Evolutionary conservation across 2,329 filamentous ascomycete genomes (phyloP).

Genomic region (Akanthomyces lecanii): DNA sequence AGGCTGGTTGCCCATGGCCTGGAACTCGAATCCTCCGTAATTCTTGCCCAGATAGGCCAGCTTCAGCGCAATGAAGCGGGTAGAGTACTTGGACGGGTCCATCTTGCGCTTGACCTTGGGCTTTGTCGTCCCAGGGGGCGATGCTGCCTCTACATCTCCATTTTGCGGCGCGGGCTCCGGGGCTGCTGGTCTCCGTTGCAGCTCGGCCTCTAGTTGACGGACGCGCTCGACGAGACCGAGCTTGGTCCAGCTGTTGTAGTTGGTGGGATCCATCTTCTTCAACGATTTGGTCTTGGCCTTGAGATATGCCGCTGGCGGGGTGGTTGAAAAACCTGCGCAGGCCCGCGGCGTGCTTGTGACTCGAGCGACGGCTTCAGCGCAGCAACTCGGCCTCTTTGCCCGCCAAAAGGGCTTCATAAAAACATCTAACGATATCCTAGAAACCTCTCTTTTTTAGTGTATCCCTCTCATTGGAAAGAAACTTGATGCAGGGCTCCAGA

Average conservation of each 20-base stretch:
- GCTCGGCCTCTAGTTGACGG: constrained; percentile 60
- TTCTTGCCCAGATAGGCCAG: constrained; percentile 87
- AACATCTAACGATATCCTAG: background rate
- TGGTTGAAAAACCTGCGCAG: constrained; percentile 10
- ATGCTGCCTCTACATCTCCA: constrained; percentile 10
- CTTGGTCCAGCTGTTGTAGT: constrained; percentile 65
- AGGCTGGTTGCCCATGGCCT: constrained; percentile 65
- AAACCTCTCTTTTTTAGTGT: background rate
- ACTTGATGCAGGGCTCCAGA: constrained; percentile 3
- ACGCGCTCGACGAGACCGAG: constrained; percentile 66
- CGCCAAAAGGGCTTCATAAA: constrained; percentile 11
- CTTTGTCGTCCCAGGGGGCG: constrained; percentile 25
- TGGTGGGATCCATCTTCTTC: constrained; percentile 25
- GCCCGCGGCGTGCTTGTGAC: background rate
- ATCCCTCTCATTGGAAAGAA: constrained; percentile 3
- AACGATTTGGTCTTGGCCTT: constrained; percentile 24
- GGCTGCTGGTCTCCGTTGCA: constrained; percentile 44
- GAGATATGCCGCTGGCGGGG: background rate
- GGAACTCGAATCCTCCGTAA: constrained; percentile 92
- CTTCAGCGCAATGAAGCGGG: constrained; percentile 83
- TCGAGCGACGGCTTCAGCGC: constrained; percentile 2
- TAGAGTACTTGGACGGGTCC: constrained; percentile 76
- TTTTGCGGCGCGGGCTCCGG: constrained; percentile 19
- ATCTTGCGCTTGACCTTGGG: constrained; percentile 53
- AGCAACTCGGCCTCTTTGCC: constrained; percentile 8